Evolutionary conservation across 306 rosid species (phyloP).

Genomic region (Cicer arietinum): DNA sequence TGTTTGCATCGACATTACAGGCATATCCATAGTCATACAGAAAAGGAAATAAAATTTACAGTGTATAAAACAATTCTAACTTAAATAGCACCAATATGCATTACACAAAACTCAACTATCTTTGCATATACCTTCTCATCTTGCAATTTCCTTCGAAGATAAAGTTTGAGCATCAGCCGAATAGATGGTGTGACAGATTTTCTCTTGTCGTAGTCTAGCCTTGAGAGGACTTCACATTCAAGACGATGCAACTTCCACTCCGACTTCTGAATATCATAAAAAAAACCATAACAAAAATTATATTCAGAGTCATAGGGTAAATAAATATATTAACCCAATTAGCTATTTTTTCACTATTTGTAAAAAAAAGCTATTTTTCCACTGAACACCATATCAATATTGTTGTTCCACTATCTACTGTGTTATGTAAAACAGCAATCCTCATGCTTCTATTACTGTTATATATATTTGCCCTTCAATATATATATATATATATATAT

Average conservation of each 20-base stretch:
- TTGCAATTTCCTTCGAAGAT: constrained; percentile 72
- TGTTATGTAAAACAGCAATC: no score
- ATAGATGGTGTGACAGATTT: constrained; percentile 82
- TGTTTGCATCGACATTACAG: background rate
- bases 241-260: constrained; percentile 95
- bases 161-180: constrained; percentile 81
- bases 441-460: no score
- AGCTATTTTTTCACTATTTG: no score
- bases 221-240: constrained; percentile 79
- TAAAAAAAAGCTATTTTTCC: no score
- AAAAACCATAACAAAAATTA: background rate
- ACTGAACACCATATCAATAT: background rate
- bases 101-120: constrained; percentile 6
- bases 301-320: no score
- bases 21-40: background rate
- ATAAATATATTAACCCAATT: no score
- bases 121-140: constrained; percentile 62
- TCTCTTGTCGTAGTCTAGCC: constrained; percentile 62
- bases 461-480: no score
- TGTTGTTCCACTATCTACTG: no score
- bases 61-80: constrained; percentile 9
- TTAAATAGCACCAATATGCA: constrained; percentile 22
- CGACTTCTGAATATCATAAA: constrained; percentile 58
- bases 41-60: constrained; percentile 11
- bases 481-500: no score